Percentiles rank a stretch among this genome's conserved stretches.
phyloP scores from a whole-genome alignment of 176 grass and related monocot species.

The Neostapfia colusana region DNA sequence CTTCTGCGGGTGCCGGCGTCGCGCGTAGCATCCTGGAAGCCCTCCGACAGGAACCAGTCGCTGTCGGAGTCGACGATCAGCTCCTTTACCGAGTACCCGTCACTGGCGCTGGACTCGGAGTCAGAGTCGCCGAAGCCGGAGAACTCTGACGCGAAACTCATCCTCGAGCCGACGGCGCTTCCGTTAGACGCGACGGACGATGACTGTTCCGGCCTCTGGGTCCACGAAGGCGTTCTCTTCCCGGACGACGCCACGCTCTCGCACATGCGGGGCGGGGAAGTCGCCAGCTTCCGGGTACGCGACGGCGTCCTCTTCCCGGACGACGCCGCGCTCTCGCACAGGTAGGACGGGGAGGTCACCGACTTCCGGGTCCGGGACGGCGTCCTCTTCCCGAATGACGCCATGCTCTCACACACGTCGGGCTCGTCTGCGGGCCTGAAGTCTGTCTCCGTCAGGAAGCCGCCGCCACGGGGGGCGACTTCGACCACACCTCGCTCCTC shows the following conservation, averaged over 20 bases:
- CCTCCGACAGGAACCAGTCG: conserved; percentile 82
- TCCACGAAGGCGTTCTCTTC: background rate
- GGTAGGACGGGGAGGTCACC: background rate
- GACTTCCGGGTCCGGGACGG: conserved; percentile 20
- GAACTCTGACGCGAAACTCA: conserved; percentile 59
- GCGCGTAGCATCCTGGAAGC: conserved; percentile 29
- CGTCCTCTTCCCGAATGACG: conserved; percentile 27
- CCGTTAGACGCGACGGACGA: conserved; percentile 9
- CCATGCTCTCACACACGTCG: background rate
- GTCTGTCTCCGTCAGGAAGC: conserved; percentile 24
- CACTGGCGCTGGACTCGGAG: conserved; percentile 76
- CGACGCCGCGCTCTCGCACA: conserved; percentile 23
- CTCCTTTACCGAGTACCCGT: conserved; percentile 94
- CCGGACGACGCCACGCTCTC: conserved; percentile 21
- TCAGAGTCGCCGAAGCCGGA: conserved; percentile 67
- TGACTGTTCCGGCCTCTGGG: background rate
- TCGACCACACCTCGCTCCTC: conserved; percentile 37
- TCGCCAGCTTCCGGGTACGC: background rate
- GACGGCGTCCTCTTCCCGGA: conserved; percentile 11
- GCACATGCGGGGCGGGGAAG: background rate
- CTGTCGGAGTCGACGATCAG: conserved; percentile 83
- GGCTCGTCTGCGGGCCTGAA: conserved; percentile 37
- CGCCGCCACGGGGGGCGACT: background rate
- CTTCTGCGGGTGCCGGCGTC: conserved; percentile 29
- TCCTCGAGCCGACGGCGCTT: conserved; percentile 28